phyloP scores from a whole-genome alignment of 2,329 filamentous ascomycete species.

The Sporothrix brunneoviolacea region DNA sequence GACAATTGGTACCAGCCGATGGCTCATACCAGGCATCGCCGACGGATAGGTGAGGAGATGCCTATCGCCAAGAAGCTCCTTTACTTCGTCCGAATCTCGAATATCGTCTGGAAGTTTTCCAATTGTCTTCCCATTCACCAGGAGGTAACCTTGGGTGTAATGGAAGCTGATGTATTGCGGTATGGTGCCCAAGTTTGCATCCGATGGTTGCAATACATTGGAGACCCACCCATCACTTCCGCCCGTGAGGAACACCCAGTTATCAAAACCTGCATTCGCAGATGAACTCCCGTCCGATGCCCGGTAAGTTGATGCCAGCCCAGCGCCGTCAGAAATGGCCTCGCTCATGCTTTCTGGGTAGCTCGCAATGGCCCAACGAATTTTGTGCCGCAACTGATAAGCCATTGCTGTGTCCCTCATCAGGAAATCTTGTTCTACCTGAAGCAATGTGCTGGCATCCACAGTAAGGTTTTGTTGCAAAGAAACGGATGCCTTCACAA shows the following conservation, averaged over 20 bases:
- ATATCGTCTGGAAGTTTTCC: slow-evolving; percentile 46
- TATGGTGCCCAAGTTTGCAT: accelerated
- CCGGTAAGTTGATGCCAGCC: neutral
- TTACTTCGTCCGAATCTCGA: slow-evolving; percentile 34
- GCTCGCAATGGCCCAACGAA: neutral
- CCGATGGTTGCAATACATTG: neutral
- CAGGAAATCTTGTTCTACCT: neutral
- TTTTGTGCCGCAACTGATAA: neutral
- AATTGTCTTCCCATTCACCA: slow-evolving; percentile 31
- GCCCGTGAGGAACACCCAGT: neutral
- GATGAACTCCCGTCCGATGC: too few relatives aligned
- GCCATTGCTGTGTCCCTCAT: slow-evolving; percentile 4
- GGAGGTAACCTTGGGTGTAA: slow-evolving; percentile 27
- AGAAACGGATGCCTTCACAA: slow-evolving; percentile 5
- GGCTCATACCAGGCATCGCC: slow-evolving; percentile 43
- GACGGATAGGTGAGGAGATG: slow-evolving; percentile 49
- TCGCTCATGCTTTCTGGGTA: neutral
- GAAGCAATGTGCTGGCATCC: neutral
- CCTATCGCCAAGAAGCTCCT: slow-evolving; percentile 47
- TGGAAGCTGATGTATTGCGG: slow-evolving; percentile 29
- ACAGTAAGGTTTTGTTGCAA: slow-evolving; percentile 14
- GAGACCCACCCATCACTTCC: slow-evolving; percentile 6
- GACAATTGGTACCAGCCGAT: slow-evolving; percentile 31
- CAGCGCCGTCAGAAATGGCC: neutral
- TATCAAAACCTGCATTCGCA: neutral